These are phyloP conservation scores for Penicillium sp. DNA, from an alignment of 2,329 filamentous ascomycete species.

Conservation along the genomic window DNA sequence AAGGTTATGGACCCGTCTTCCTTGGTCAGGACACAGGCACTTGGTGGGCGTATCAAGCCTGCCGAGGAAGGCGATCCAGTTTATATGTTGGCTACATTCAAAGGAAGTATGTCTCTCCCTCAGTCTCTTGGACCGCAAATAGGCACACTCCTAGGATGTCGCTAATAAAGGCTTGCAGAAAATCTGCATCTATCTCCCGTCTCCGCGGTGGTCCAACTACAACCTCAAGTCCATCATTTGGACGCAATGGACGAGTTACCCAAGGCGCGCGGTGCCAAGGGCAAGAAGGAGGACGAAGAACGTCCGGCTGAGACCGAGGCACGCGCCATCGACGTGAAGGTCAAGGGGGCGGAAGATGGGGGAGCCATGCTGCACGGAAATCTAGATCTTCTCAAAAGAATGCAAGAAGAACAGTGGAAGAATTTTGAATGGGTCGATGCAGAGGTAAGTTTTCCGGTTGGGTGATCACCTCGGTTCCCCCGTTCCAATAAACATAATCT, in stretches of 20 bases:
- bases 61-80: slow-evolving; percentile 68
- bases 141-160: background rate
- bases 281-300: slow-evolving; percentile 50
- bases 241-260: slow-evolving; percentile 76
- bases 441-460: slow-evolving; percentile 28
- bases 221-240: slow-evolving; percentile 89
- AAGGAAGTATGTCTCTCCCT: slow-evolving; percentile 62
- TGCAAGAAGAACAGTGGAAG: slow-evolving; percentile 82
- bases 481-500: slow-evolving; percentile 4
- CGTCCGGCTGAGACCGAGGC: slow-evolving; percentile 55
- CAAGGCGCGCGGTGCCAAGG: slow-evolving; percentile 34
- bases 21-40: slow-evolving; percentile 75
- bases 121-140: background rate
- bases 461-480: background rate
- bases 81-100: slow-evolving; percentile 93
- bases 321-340: slow-evolving; percentile 81
- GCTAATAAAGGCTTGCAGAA: slow-evolving; percentile 52
- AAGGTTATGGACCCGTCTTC: slow-evolving; percentile 42
- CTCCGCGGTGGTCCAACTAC: slow-evolving; percentile 80
- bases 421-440: slow-evolving; percentile 66
- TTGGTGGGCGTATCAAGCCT: slow-evolving; percentile 77
- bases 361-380: slow-evolving; percentile 69
- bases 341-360: slow-evolving; percentile 73
- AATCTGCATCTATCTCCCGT: slow-evolving; percentile 85
- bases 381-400: slow-evolving; percentile 72